Evolutionary conservation across 2,329 filamentous ascomycete species (phyloP).

Genomic region (Fusarium tanahbumbuense): DNA sequence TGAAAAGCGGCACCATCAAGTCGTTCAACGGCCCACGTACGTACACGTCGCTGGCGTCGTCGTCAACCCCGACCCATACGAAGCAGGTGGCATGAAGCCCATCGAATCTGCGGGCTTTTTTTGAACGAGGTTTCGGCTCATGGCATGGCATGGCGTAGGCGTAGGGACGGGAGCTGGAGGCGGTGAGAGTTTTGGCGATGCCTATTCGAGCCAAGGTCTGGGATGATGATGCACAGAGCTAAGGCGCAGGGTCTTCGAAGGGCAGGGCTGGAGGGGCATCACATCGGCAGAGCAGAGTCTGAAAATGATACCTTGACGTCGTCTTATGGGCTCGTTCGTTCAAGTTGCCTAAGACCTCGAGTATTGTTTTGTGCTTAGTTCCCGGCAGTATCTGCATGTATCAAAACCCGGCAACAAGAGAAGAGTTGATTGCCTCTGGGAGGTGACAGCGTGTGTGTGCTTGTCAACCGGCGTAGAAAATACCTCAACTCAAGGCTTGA

Average conservation of each 20-base stretch:
- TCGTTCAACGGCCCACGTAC: slow-evolving; percentile 7
- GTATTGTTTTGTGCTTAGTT: slow-evolving; percentile 21
- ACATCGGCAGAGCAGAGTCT: slow-evolving; percentile 8
- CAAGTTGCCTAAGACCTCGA: slow-evolving; percentile 5
- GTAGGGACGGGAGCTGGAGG: slow-evolving; percentile 30
- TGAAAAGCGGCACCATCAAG: slow-evolving; percentile 1
- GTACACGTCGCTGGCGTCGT: slow-evolving; percentile 33
- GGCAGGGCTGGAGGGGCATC: slow-evolving; percentile 20
- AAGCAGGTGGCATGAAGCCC: slow-evolving; percentile 20
- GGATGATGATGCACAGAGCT: slow-evolving; percentile 44
- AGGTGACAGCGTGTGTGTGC: not conserved
- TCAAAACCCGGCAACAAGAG: not conserved
- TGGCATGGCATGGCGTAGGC: slow-evolving; percentile 4
- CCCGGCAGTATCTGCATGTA: slow-evolving; percentile 18
- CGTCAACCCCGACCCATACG: slow-evolving; percentile 31
- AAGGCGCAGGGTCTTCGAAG: slow-evolving; percentile 37
- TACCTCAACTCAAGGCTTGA: slow-evolving; percentile 10
- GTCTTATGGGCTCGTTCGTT: slow-evolving; percentile 8
- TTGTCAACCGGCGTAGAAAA: slow-evolving; percentile 19
- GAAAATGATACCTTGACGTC: not conserved
- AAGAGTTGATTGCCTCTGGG: not conserved
- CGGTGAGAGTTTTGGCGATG: slow-evolving; percentile 46
- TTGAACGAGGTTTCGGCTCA: slow-evolving; percentile 30
- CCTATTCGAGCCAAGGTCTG: slow-evolving; percentile 42
- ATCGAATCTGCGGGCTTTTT: slow-evolving; percentile 46